A percentile compares a stretch with the other conserved stretches of the same genome.
Evolutionary conservation across 2,329 filamentous ascomycete genomes (phyloP).

Genomic region (Tolypocladium ovalisporum): DNA sequence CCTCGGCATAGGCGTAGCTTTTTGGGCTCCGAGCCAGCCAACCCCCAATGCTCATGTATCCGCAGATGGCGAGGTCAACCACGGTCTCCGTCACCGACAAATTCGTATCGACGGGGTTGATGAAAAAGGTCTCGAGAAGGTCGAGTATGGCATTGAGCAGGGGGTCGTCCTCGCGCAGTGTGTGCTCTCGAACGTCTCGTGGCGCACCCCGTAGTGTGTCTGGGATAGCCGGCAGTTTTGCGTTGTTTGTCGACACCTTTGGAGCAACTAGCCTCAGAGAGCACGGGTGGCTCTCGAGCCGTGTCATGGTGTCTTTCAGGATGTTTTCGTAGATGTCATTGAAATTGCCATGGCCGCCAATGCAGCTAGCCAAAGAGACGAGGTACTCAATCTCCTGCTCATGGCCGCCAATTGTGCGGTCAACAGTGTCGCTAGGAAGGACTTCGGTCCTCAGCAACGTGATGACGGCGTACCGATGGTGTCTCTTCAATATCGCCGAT

Average conservation of each 20-base stretch:
- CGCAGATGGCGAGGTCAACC: slow-evolving; percentile 72
- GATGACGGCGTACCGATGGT: slow-evolving; percentile 75
- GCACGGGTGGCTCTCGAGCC: slow-evolving; percentile 64
- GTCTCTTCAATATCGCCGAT: slow-evolving; percentile 74
- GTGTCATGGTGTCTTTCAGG: slow-evolving; percentile 57
- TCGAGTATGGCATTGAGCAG: slow-evolving; percentile 56
- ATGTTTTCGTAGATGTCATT: slow-evolving; percentile 64
- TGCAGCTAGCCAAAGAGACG: slow-evolving; percentile 53
- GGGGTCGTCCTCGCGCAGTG: slow-evolving; percentile 50
- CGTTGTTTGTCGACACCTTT: slow-evolving; percentile 43
- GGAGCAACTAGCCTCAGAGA: slow-evolving; percentile 58
- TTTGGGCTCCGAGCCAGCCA: slow-evolving; percentile 74
- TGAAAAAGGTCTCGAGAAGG: slow-evolving; percentile 69
- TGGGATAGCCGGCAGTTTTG: slow-evolving; percentile 43
- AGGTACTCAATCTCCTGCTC: slow-evolving; percentile 65
- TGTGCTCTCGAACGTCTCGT: slow-evolving; percentile 49
- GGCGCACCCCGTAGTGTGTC: slow-evolving; percentile 49
- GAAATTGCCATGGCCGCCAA: slow-evolving; percentile 60
- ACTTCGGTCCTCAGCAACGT: slow-evolving; percentile 62
- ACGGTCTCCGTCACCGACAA: slow-evolving; percentile 76
- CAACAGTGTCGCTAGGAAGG: slow-evolving; percentile 39
- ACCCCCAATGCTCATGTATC: slow-evolving; percentile 75
- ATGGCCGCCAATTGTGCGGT: slow-evolving; percentile 62
- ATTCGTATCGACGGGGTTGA: slow-evolving; percentile 87
- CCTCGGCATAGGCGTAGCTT: slow-evolving; percentile 38